Base-by-base conservation (phyloP, 1,284 basidiomycete genomes). In the Limonomyces culmigenus region DNA sequence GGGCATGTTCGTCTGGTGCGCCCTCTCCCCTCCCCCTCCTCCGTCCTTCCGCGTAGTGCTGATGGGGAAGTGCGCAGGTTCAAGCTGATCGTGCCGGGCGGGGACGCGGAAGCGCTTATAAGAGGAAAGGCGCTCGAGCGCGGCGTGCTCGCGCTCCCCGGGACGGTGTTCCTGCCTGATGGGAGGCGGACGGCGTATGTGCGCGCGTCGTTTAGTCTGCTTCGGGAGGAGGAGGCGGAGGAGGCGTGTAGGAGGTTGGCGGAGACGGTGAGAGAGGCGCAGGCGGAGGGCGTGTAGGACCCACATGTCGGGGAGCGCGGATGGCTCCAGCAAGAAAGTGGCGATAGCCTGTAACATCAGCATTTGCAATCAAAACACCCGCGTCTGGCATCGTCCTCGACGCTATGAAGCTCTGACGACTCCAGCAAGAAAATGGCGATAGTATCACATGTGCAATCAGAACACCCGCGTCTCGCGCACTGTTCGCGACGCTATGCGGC, bases 1-100 rank as follows among this genome's bases (percentile, higher is more conserved):
- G 2, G 91, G 91, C 42, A 83, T 89, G 81, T 89, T 91, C 59
- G 72, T 86, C 49, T 91, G 85, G 85, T 80, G 49, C 41, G 72
- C 29, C 34, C 34, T 36, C 30, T 32, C 38, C 3, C 14, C 19
- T 23, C 33, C 39, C 37, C 47, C 38, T 29, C 40, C 32, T 40
- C 37, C 14, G 36, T 37, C 36, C 33, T 31, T 42, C 25, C 39
- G 39, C 43, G 44, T 3, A 12, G 19, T 11, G 14, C 10, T 21
- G 6, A 1, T 31, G 10, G 18, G 16, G 14, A 8, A 13, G 35
- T 20, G 18, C n/a, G 38, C 39, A 80, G 76, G 77, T 79, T 81
- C 54, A 80, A 74, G 49, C 60, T 80, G 23, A 56, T 69, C 11
- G 49, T 74, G 5, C 47, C 51, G 21, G 43, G 48, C 17, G 72